Percentiles rank a stretch among this genome's conserved stretches.
phyloP scores from a whole-genome alignment of 345 rosid species.

The Eucalyptus rudis region DNA sequence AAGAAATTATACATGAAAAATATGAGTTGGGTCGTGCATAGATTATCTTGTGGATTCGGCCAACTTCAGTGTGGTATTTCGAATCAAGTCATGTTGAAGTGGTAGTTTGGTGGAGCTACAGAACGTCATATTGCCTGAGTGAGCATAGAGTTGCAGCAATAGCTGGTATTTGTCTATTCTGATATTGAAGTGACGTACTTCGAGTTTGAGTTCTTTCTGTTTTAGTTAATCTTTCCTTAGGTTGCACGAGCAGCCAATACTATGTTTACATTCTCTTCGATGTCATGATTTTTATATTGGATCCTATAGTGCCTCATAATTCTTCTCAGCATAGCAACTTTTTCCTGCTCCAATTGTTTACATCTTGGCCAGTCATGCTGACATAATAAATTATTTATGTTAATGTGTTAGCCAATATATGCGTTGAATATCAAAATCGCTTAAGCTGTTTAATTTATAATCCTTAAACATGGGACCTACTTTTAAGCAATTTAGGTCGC shows the following conservation, averaged over 20 bases:
- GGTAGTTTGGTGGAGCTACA: not conserved
- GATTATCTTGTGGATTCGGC: not conserved
- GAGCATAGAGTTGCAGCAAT: not conserved
- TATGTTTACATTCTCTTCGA: not conserved
- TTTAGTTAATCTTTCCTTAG: not conserved
- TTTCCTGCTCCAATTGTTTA: not conserved
- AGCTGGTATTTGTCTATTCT: not conserved
- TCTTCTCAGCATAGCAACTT: not conserved
- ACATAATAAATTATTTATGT: not conserved
- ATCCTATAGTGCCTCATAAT: not conserved
- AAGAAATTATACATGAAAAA: not conserved
- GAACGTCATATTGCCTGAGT: not conserved
- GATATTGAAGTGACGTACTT: not conserved
- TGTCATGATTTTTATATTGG: not conserved
- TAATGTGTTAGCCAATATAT: not conserved
- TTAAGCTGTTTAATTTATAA: not conserved
- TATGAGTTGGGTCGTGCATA: not conserved
- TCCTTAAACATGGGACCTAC: not conserved
- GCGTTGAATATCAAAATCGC: not conserved
- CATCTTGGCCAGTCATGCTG: not conserved
- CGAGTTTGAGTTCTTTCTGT: not conserved
- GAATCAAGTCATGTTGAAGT: not conserved
- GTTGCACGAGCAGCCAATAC: not conserved
- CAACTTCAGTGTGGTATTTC: not conserved
- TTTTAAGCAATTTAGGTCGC: not conserved